Conservation (phyloP, 2,329 filamentous ascomycete genomes). For the Ascochyta koolunga region DNA sequence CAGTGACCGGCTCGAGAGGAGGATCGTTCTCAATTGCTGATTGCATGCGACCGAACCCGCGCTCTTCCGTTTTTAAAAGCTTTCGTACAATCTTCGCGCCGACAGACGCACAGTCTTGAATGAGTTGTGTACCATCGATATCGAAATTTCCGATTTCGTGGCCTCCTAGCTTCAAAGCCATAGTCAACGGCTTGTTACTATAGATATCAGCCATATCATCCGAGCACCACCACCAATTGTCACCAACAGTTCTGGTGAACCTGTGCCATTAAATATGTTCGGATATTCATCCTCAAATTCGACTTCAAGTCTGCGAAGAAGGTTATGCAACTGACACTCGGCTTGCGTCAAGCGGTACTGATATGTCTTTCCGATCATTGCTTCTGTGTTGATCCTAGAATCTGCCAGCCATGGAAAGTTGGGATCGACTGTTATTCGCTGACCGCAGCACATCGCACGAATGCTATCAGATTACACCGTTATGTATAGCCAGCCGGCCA, state of each 20-base stretch:
- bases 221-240: neutral
- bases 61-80: neutral
- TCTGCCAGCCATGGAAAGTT: too few species aligned
- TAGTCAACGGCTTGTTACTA: neutral
- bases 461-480: neutral
- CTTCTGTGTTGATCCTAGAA: neutral
- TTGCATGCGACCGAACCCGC: neutral
- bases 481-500: neutral
- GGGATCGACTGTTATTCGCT: too few species aligned
- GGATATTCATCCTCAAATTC: neutral
- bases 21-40: neutral
- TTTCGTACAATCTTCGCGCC: neutral
- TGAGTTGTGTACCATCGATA: neutral
- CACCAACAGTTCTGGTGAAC: neutral
- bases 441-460: neutral
- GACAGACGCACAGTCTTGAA: neutral
- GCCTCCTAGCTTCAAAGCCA: neutral
- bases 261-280: neutral
- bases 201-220: neutral
- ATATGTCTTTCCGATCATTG: neutral
- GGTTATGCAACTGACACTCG: neutral
- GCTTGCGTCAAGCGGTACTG: neutral
- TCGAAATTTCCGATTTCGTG: neutral
- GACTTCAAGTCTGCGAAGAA: neutral
- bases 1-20: neutral